These are phyloP conservation scores for Globisporangium heterothallicum DNA, from an alignment of 352 stramenopile species.

Conservation along the genomic window DNA sequence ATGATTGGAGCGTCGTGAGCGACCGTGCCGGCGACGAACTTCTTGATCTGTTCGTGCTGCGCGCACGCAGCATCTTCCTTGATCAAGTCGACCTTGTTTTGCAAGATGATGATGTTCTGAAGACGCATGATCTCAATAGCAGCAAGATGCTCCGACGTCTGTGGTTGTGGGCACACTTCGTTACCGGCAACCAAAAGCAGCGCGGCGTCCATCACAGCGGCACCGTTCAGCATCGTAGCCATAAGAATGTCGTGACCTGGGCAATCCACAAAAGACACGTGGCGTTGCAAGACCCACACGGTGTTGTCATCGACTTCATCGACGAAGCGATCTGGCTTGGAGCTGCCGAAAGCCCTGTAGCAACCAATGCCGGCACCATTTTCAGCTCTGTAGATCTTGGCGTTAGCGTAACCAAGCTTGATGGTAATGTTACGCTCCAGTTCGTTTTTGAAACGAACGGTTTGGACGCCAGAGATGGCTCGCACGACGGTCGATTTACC, in stretches of 20 bases:
- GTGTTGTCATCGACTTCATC: constrained; percentile 87
- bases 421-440: constrained; percentile 99
- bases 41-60: constrained; percentile 97
- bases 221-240: constrained; percentile 99
- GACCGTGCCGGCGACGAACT: constrained; percentile 86
- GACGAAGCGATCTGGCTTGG: constrained; percentile 82
- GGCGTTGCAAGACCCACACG: constrained; percentile 90
- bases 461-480: constrained; percentile 99
- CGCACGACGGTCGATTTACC: constrained; percentile 99
- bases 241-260: constrained; percentile 99
- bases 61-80: constrained; percentile 97
- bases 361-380: constrained; percentile 75
- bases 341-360: constrained; percentile 88
- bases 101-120: constrained; percentile 99
- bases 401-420: constrained; percentile 99
- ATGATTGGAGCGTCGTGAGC: constrained; percentile 98
- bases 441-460: constrained; percentile 98
- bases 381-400: constrained; percentile 98
- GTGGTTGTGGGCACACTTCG: constrained; percentile 98
- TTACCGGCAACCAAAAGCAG: constrained; percentile 98
- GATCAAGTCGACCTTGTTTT: constrained; percentile 99
- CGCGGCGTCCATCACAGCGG: constrained; percentile 99
- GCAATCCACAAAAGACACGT: constrained; percentile 99
- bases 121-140: constrained; percentile 99
- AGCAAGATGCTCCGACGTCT: constrained; percentile 99